A percentile compares a stretch with the other conserved stretches of the same genome.
phyloP scores from a whole-genome alignment of 768 basidiomycete genomes.

The Dendrothele bispora region DNA sequence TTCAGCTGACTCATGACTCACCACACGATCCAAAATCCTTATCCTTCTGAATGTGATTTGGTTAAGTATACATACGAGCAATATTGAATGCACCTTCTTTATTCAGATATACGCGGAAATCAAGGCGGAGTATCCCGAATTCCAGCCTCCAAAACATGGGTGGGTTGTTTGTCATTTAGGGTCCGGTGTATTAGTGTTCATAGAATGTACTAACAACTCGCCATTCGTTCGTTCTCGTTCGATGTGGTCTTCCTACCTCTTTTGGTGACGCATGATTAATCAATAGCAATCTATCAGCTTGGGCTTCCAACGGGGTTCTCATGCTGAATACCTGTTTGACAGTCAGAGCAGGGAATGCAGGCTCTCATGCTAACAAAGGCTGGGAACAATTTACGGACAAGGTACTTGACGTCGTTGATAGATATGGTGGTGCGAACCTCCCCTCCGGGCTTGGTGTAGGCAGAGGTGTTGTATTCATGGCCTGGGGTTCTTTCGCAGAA shows the following conservation, averaged over 20 bases:
- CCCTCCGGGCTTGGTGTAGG: conserved; percentile 47
- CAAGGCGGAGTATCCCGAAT: conserved; percentile 77
- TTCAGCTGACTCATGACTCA: conserved; percentile 2
- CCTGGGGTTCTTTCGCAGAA: conserved; percentile 87
- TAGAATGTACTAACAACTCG: no score
- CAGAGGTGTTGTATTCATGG: conserved; percentile 76
- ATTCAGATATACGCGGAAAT: conserved; percentile 85
- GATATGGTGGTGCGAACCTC: conserved; percentile 73
- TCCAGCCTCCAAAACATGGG: conserved; percentile 82
- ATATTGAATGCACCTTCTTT: conserved; percentile 15
- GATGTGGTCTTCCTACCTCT: no score
- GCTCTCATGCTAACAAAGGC: conserved; percentile 81
- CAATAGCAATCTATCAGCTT: conserved; percentile 65
- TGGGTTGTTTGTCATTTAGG: conserved; percentile 47
- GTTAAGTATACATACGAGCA: no score
- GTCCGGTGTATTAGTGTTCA: no score
- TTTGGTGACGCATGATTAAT: not conserved
- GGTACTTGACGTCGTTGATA: conserved; percentile 76
- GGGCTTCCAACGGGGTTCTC: conserved; percentile 86
- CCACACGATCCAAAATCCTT: no score
- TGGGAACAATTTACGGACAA: conserved; percentile 90
- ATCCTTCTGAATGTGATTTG: no score
- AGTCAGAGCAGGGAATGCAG: conserved; percentile 72
- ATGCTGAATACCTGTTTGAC: conserved; percentile 93
- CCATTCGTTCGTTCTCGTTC: no score